phyloP scores from a whole-genome alignment of 192 early-diverging fungal genomes.

The Neocallimastix lanati region DNA sequence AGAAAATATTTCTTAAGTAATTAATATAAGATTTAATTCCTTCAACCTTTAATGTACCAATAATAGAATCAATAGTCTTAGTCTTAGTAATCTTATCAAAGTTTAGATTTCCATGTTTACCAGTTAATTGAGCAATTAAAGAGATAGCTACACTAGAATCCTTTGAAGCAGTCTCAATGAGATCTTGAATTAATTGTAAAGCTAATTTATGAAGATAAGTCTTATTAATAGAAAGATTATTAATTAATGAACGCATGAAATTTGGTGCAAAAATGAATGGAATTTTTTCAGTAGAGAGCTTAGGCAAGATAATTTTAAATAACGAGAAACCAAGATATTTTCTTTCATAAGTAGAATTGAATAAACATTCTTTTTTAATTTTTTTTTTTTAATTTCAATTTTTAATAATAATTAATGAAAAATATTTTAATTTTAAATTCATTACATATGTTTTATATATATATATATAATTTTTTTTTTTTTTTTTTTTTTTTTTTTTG shows the following conservation, averaged over 20 bases:
- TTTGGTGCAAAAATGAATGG: constrained; percentile 59
- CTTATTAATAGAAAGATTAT: constrained; percentile 56
- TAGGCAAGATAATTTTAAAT: constrained; percentile 46
- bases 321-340: constrained; percentile 81
- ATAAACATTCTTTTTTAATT: constrained; percentile 36
- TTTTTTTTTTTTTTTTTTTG: too few species aligned
- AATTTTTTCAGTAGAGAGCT: constrained; percentile 30
- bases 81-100: constrained; percentile 53
- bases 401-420: too few species aligned
- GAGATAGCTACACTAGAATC: constrained; percentile 39
- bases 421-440: too few species aligned
- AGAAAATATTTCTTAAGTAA: constrained; percentile 51
- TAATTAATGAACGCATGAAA: constrained; percentile 70
- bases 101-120: constrained; percentile 46
- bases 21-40: constrained; percentile 51
- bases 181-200: constrained; percentile 31
- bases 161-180: neutral
- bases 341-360: constrained; percentile 59
- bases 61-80: constrained; percentile 60
- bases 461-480: too few species aligned
- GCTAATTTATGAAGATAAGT: constrained; percentile 68
- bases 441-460: too few species aligned
- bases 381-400: too few species aligned
- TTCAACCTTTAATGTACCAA: constrained; percentile 45
- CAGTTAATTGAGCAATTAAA: constrained; percentile 62